A percentile compares a stretch with the other conserved stretches of the same genome.
Conservation (phyloP, 345 rosid species). For the Citrus medica region DNA sequence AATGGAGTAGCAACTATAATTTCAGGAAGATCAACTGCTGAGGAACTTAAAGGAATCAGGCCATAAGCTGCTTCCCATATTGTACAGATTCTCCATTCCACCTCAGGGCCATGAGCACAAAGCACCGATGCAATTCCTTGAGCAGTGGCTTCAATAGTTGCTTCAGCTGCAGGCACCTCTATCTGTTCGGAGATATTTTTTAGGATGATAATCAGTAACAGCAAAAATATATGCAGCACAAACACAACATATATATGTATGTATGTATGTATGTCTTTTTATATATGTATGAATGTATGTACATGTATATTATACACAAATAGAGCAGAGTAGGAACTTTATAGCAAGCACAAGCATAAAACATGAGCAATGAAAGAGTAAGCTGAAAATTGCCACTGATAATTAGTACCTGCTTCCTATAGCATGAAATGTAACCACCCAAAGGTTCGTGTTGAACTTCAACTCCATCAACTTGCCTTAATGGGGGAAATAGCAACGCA, state of each 20-base stretch:
- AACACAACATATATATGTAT: too few species aligned
- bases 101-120: slow-evolving; percentile 99
- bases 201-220: slow-evolving; percentile 17
- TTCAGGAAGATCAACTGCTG: slow-evolving; percentile 97
- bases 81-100: slow-evolving; percentile 98
- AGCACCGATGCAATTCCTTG: slow-evolving; percentile 99
- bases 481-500: slow-evolving; percentile 92
- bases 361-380: background rate
- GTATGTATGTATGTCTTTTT: too few species aligned
- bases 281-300: too few species aligned
- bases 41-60: slow-evolving; percentile 86
- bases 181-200: slow-evolving; percentile 47
- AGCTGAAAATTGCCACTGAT: slow-evolving; percentile 1
- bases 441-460: slow-evolving; percentile 69
- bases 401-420: slow-evolving; percentile 72
- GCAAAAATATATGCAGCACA: background rate
- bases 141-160: slow-evolving; percentile 98
- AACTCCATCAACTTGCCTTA: slow-evolving; percentile 88
- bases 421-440: slow-evolving; percentile 72
- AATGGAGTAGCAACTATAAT: slow-evolving; percentile 87
- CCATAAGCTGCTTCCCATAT: slow-evolving; percentile 99
- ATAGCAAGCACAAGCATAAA: slow-evolving; percentile 1
- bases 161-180: slow-evolving; percentile 96
- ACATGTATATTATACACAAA: background rate
- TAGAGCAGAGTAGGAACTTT: background rate